phyloP scores from a whole-genome alignment of 257 asterid genomes.

The Dorcoceras hygrometricum region DNA sequence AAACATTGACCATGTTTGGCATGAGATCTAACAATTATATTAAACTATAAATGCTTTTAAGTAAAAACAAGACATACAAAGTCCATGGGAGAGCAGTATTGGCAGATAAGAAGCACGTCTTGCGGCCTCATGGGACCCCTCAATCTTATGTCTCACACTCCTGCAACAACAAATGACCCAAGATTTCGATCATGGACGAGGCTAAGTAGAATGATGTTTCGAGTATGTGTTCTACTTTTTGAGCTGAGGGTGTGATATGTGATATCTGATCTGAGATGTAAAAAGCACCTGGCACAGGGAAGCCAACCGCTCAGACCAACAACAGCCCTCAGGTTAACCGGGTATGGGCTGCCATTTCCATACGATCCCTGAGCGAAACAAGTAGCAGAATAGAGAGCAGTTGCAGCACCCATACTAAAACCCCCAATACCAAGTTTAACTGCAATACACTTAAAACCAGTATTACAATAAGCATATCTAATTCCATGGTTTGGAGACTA shows the following conservation, averaged over 20 bases:
- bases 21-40: not conserved
- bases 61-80: conserved; percentile 42
- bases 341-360: conserved; percentile 77
- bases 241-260: not conserved
- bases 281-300: conserved; percentile 77
- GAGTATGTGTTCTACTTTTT: not conserved
- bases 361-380: conserved; percentile 86
- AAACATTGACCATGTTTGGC: not conserved
- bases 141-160: conserved; percentile 64
- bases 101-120: conserved; percentile 94
- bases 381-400: conserved; percentile 84
- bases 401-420: conserved; percentile 97
- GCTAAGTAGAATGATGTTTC: not conserved
- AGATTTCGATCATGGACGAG: conserved; percentile 10
- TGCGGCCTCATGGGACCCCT: conserved; percentile 76
- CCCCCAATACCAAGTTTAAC: conserved; percentile 97
- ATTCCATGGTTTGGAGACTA: not conserved
- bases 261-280: not conserved
- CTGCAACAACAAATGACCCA: conserved; percentile 38
- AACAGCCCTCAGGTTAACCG: conserved; percentile 67
- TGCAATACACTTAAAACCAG: conserved; percentile 26
- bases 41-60: not conserved
- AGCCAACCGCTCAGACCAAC: conserved; percentile 97
- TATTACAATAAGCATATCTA: conserved; percentile 4
- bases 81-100: conserved; percentile 85